Percentiles rank a stretch among this genome's conserved stretches.
phyloP scores from a whole-genome alignment of 2,329 filamentous ascomycete species.

The Endothia cerciana region DNA sequence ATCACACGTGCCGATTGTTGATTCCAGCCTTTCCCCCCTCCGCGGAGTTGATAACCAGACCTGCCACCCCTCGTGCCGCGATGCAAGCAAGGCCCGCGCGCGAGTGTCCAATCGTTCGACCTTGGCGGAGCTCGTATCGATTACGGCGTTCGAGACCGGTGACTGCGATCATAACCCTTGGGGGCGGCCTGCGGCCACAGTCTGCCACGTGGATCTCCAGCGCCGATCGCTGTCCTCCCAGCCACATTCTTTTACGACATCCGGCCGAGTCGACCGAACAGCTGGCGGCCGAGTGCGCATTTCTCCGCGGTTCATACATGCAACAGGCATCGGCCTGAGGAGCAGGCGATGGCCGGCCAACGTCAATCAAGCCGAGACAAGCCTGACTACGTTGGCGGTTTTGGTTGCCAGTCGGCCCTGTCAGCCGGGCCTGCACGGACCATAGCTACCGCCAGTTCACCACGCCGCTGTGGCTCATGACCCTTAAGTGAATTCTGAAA shows the following conservation, averaged over 20 bases:
- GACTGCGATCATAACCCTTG: not conserved
- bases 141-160: not conserved
- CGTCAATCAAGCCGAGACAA: not conserved
- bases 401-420: not conserved
- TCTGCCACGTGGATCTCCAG: not conserved
- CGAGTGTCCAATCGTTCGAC: not conserved
- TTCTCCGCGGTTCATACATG: no score
- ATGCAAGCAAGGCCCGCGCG: not conserved
- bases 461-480: slow-evolving; percentile 1
- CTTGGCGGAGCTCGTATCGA: not conserved
- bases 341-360: not conserved
- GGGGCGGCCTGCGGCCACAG: not conserved
- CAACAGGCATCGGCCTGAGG: no score
- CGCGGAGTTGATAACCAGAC: no score
- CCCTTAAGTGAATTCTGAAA: slow-evolving; percentile 8
- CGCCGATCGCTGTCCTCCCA: not conserved
- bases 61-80: not conserved
- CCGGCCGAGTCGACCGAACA: not conserved
- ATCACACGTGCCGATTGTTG: no score
- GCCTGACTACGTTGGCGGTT: not conserved
- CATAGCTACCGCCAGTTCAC: not conserved
- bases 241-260: not conserved
- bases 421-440: not conserved
- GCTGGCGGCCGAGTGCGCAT: not conserved
- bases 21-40: no score